A percentile compares a stretch with the other conserved stretches of the same genome.
phyloP scores from a whole-genome alignment of 2,329 filamentous ascomycete species.

The Aureobasidium leucospermi region DNA sequence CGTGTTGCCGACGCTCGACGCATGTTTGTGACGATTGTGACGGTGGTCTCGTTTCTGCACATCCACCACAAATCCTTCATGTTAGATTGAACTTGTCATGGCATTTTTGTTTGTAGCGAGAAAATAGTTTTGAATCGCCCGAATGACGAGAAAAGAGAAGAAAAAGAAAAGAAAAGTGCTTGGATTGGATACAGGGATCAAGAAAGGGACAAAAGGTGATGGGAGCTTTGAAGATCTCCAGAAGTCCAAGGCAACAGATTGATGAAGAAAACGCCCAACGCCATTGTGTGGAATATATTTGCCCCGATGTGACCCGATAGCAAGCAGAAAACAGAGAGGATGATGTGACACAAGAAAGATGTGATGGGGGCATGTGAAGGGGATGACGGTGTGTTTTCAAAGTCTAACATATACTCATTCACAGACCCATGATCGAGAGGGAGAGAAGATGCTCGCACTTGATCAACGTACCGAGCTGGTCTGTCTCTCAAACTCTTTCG shows the following conservation, averaged over 20 bases:
- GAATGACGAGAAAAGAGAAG: not conserved
- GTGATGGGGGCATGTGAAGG: conserved; percentile 3
- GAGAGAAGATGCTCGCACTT: conserved; percentile 17
- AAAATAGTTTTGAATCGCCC: not conserved
- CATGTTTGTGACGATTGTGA: conserved; percentile 12
- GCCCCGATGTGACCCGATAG: not conserved
- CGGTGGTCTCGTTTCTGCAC: conserved; percentile 8
- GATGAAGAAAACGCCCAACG: conserved; percentile 4
- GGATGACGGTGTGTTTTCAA: conserved; percentile 8
- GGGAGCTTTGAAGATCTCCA: conserved; percentile 6
- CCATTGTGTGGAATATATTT: conserved; percentile 1
- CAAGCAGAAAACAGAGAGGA: conserved; percentile 1
- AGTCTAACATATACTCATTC: conserved; percentile 12
- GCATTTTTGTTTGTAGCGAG: conserved; percentile 10
- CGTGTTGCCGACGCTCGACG: conserved; percentile 6
- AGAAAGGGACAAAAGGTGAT: conserved; percentile 1
- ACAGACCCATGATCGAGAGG: conserved; percentile 3
- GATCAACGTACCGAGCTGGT: conserved; percentile 32
- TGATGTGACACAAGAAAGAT: conserved; percentile 5
- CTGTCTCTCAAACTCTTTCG: conserved; percentile 23
- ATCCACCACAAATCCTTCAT: not conserved
- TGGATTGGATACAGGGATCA: conserved; percentile 8
- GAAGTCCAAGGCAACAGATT: conserved; percentile 10
- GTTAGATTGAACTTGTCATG: conserved; percentile 1
- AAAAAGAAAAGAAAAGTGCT: conserved; percentile 3